These are phyloP conservation scores for Xylariomycetidae sp. DNA, from an alignment of 2,329 filamentous ascomycete genomes.

Conservation along the genomic window DNA sequence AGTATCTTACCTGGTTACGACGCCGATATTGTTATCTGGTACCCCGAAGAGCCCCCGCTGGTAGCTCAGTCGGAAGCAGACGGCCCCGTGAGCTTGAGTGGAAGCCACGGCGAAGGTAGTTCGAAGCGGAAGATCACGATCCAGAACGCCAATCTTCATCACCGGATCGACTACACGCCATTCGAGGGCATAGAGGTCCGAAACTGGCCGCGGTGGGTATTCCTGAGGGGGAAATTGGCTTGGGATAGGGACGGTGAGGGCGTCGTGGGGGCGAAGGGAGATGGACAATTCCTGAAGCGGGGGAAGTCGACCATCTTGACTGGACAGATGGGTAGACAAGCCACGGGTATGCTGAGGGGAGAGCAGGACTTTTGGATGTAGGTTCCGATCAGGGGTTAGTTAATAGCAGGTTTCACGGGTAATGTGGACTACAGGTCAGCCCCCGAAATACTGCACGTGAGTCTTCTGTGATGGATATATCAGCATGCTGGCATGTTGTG, in stretches of 20 bases:
- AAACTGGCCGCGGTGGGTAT: constrained; percentile 13
- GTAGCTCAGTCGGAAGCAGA: constrained; percentile 5
- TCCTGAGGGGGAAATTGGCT: constrained; percentile 6
- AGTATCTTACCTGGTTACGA: constrained; percentile 10
- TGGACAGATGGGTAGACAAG: constrained; percentile 3
- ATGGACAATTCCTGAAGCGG: constrained; percentile 6
- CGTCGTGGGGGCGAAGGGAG: constrained; percentile 4
- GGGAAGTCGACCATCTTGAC: constrained; percentile 3
- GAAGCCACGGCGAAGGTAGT: not conserved
- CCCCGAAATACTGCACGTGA: too few species aligned
- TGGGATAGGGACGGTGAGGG: constrained; percentile 7
- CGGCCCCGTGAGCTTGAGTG: constrained; percentile 4
- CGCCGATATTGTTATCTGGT: constrained; percentile 13
- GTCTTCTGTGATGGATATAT: too few species aligned
- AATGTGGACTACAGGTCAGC: too few species aligned
- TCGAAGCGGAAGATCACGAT: constrained; percentile 5
- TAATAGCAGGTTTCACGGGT: too few species aligned
- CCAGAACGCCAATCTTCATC: constrained; percentile 11
- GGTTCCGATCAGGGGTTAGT: too few species aligned
- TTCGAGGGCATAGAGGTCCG: constrained; percentile 11
- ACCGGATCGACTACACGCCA: constrained; percentile 13
- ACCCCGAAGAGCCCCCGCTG: constrained; percentile 6
- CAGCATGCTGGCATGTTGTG: too few species aligned
- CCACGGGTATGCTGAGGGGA: constrained; percentile 3
- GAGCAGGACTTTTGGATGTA: constrained; percentile 2